phyloP scores from a whole-genome alignment of 2,329 filamentous ascomycete species.

The Fusarium penzigii region DNA sequence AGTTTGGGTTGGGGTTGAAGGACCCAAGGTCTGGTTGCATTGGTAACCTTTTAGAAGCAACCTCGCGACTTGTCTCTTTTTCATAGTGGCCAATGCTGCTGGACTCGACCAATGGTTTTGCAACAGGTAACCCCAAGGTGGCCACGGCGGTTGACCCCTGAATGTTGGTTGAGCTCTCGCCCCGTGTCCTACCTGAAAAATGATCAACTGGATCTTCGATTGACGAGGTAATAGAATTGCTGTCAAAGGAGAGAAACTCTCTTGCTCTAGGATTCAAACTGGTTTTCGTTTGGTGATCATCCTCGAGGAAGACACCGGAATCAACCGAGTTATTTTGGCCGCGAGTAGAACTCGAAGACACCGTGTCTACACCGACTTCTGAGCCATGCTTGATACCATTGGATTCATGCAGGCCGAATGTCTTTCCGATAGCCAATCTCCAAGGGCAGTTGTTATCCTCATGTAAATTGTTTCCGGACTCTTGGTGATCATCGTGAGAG shows the following conservation, averaged over 20 bases:
- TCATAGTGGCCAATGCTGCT: too few relatives aligned
- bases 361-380: conserved; percentile 9
- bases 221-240: not conserved
- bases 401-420: not conserved
- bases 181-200: too few relatives aligned
- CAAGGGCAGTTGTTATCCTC: conserved; percentile 3
- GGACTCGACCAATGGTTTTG: too few relatives aligned
- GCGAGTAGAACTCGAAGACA: not conserved
- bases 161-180: too few relatives aligned
- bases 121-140: too few relatives aligned
- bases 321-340: conserved; percentile 17
- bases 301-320: conserved; percentile 17
- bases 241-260: conserved; percentile 34
- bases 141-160: too few relatives aligned
- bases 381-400: conserved; percentile 1
- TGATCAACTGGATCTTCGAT: not conserved
- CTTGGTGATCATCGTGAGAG: not conserved
- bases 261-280: conserved; percentile 36
- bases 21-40: too few relatives aligned
- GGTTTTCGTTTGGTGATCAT: conserved; percentile 6
- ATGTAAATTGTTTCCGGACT: not conserved
- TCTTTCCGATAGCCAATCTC: not conserved
- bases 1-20: too few relatives aligned
- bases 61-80: too few relatives aligned
- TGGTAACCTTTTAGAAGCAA: too few relatives aligned